These are phyloP conservation scores for Physocladia obscura DNA, from an alignment of 192 early-diverging fungal species.

Conservation along the genomic window DNA sequence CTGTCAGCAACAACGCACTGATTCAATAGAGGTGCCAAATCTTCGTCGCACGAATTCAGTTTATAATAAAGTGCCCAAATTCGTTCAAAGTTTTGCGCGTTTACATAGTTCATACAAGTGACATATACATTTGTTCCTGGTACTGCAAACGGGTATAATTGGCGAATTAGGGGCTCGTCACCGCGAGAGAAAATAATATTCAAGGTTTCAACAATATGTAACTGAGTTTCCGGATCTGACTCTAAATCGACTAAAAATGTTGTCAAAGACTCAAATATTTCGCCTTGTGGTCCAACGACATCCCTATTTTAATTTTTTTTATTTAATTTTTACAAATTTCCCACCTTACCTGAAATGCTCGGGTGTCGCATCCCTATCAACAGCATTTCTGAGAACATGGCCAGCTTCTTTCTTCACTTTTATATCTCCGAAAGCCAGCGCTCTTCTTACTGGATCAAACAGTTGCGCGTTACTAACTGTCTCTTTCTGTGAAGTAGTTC, in stretches of 20 bases:
- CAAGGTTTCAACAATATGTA: constrained; percentile 20
- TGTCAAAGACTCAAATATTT: constrained; percentile 18
- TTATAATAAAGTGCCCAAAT: constrained; percentile 9
- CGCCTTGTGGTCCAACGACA: constrained; percentile 25
- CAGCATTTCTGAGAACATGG: constrained; percentile 32
- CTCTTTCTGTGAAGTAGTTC: constrained; percentile 29
- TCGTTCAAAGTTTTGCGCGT: constrained; percentile 1
- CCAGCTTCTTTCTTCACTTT: constrained; percentile 27
- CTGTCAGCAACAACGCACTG: constrained; percentile 1
- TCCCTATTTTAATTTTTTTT: neutral
- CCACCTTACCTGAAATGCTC: constrained; percentile 25
- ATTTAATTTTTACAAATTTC: neutral
- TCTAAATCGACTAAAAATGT: neutral
- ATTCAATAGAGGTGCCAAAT: constrained; percentile 17
- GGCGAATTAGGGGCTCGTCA: constrained; percentile 24
- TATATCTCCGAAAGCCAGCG: neutral
- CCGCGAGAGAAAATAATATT: constrained; percentile 33
- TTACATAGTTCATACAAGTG: constrained; percentile 8
- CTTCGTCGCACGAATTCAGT: neutral
- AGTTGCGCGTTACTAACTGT: constrained; percentile 9
- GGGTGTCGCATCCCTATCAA: constrained; percentile 30
- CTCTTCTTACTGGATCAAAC: constrained; percentile 9
- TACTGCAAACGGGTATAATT: constrained; percentile 21
- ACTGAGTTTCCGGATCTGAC: constrained; percentile 3
- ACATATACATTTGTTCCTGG: constrained; percentile 22